Conservation (phyloP, 305 asterid species). For the Fraxinus platypoda region DNA sequence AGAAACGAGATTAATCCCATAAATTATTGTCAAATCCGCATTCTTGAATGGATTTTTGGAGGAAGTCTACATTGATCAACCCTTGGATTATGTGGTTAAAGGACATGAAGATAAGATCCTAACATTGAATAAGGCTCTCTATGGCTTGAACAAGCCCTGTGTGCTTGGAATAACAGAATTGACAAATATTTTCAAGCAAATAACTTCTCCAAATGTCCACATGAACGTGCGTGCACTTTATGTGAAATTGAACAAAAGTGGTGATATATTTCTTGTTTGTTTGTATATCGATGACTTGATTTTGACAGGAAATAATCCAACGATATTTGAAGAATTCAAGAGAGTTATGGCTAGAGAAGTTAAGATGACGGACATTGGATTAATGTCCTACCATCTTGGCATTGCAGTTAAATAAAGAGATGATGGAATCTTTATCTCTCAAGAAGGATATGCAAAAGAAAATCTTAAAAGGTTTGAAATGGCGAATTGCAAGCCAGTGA, state of each 20-base stretch:
- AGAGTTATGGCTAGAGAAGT: not conserved
- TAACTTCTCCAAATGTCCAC: not conserved
- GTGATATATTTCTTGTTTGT: not conserved
- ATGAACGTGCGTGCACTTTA: not conserved
- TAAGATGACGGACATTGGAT: not conserved
- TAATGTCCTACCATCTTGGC: constrained; percentile 3
- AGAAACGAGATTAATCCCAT: too few relatives aligned
- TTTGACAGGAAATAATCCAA: not conserved
- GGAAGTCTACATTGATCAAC: not conserved
- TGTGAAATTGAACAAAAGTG: not conserved
- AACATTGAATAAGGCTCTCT: not conserved
- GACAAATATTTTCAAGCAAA: not conserved
- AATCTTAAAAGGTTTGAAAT: not conserved
- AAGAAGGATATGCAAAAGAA: constrained; percentile 1
- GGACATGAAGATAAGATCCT: not conserved
- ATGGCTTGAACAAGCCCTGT: not conserved
- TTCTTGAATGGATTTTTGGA: not conserved
- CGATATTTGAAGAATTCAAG: not conserved
- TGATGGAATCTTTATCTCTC: constrained; percentile 1
- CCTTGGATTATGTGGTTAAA: not conserved
- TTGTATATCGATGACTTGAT: not conserved
- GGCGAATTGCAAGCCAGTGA: not conserved
- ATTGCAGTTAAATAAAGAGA: not conserved
- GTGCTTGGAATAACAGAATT: not conserved
- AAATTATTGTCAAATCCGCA: constrained; percentile 3